Evolutionary conservation across 768 basidiomycete genomes (phyloP).

Genomic region (Suillus paluster): DNA sequence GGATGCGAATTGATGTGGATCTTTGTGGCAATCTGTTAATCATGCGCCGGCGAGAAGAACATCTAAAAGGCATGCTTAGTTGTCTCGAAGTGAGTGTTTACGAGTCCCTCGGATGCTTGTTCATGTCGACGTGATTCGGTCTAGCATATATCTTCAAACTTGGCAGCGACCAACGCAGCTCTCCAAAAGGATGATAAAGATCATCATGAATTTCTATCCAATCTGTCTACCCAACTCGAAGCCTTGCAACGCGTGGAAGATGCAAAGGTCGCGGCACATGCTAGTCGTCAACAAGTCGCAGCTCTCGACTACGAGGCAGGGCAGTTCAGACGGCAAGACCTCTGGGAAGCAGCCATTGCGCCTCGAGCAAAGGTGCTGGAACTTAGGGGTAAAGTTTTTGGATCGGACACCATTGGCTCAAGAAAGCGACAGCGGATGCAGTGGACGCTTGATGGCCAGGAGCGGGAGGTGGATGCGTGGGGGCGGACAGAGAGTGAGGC

Average conservation of each 20-base stretch:
- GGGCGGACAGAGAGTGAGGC: slow-evolving; percentile 80
- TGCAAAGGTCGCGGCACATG: slow-evolving; percentile 53
- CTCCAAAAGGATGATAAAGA: slow-evolving; percentile 64
- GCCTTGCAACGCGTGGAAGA: slow-evolving; percentile 56
- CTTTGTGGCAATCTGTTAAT: slow-evolving; percentile 75
- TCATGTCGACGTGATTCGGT: slow-evolving; percentile 6
- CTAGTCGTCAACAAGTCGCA: slow-evolving; percentile 54
- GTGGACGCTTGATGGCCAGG: slow-evolving; percentile 68
- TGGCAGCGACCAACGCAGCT: slow-evolving; percentile 56
- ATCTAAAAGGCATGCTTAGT: slow-evolving; percentile 65
- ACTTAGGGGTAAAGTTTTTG: slow-evolving; percentile 71
- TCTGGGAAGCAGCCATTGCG: slow-evolving; percentile 68
- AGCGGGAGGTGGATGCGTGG: slow-evolving; percentile 64
- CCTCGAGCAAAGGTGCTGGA: slow-evolving; percentile 66
- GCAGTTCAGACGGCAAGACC: slow-evolving; percentile 65
- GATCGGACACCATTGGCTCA: slow-evolving; percentile 55
- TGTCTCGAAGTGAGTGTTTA: slow-evolving; percentile 54
- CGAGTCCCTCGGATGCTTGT: slow-evolving; percentile 6
- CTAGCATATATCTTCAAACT: slow-evolving; percentile 54
- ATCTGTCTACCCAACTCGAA: slow-evolving; percentile 50
- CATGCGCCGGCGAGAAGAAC: slow-evolving; percentile 68
- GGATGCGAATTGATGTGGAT: slow-evolving; percentile 81
- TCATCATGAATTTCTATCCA: slow-evolving; percentile 51
- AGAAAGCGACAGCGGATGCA: slow-evolving; percentile 65
- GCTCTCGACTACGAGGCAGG: slow-evolving; percentile 72